Percentiles rank a stretch among this genome's conserved stretches.
phyloP scores from a whole-genome alignment of 2,329 filamentous ascomycete genomes.

The Fusarium duplospermum region DNA sequence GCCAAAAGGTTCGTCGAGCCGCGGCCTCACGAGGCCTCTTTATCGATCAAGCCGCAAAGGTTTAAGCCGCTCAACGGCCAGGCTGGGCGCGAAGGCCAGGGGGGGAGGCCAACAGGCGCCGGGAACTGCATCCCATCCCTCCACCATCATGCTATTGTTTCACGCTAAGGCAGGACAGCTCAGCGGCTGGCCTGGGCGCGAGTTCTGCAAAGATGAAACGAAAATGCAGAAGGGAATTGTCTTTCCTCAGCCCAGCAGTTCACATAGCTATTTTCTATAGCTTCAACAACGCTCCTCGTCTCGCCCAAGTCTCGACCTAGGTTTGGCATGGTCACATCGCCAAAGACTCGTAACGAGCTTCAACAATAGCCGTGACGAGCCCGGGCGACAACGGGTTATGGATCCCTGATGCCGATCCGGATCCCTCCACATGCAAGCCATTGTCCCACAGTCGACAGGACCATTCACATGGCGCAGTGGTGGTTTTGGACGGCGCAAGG shows the following conservation, averaged over 20 bases:
- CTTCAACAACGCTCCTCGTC: not conserved
- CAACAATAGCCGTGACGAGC: not conserved
- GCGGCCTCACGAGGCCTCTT: not conserved
- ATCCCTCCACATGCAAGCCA: slow-evolving; percentile 20
- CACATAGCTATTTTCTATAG: not conserved
- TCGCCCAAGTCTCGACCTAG: not conserved
- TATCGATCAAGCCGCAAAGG: not conserved
- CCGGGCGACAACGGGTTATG: slow-evolving; percentile 4
- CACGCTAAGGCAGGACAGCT: slow-evolving; percentile 28
- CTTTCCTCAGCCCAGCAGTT: not conserved
- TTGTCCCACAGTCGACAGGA: slow-evolving; percentile 17
- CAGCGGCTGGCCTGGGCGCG: slow-evolving; percentile 10
- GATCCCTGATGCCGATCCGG: slow-evolving; percentile 33
- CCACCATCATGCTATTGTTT: slow-evolving; percentile 28
- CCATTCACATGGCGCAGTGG: slow-evolving; percentile 22
- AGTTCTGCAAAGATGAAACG: slow-evolving; percentile 21
- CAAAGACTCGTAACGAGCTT: not conserved
- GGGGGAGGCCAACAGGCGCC: not conserved
- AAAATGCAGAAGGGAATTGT: not conserved
- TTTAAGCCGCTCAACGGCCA: not conserved
- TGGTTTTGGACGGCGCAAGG: slow-evolving; percentile 29
- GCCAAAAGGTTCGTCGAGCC: not conserved
- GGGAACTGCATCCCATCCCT: not conserved
- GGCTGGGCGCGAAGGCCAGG: not conserved
- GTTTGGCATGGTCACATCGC: not conserved